Evolutionary conservation across 1,139 yeast genomes (phyloP), one percentile per base, ranked within the genome.

Genomic region (Kodamaea derodonti): DNA sequence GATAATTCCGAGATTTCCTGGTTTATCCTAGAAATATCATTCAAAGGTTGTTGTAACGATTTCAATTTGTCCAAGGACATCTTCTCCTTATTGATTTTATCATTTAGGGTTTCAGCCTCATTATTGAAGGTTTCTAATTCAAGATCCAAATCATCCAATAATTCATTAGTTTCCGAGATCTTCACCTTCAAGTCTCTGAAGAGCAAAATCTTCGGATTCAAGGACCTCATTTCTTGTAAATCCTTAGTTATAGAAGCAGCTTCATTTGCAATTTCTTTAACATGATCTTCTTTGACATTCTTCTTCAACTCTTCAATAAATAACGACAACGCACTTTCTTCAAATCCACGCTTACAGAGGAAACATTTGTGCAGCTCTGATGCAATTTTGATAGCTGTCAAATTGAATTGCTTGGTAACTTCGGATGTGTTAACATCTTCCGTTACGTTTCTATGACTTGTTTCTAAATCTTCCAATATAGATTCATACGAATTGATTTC

Each of bases 381-480:
- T 0, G 92, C 88, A 34, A 78, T 59, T 30, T 75, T 74, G 13
- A 83, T 56, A 0, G 95, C 94, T 30, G 65, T 77, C 20, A 69
- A 56, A 45, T 84, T 82, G 52, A 80, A 84, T 33, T 74, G 76
- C 28, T 75, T 65, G 1, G 88, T 79, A 1, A 84, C 82, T 36
- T 78, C 80, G 22, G 73, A 74, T 41, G 84, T 75, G 46, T 82
- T 83, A 20, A 75, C 55, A 36, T 81, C 79, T 43, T 80, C 83
- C 25, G 77, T 58, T 0, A 84, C 77, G 17, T 69, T 70, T 34
- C 72, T 69, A 44, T 75, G 76, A 33, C 81, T 82, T 12, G 68
- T 71, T 47, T 84, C 88, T 17, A 80, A 64, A 15, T 76, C 81
- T n/a, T 56, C 54, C 4, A 82, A 47, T 3, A 74, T 60, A 0